Evolutionary conservation across 2,329 filamentous ascomycete species (phyloP), one percentile per base, ranked within the genome.

Genomic region (Fusarium anguioides): DNA sequence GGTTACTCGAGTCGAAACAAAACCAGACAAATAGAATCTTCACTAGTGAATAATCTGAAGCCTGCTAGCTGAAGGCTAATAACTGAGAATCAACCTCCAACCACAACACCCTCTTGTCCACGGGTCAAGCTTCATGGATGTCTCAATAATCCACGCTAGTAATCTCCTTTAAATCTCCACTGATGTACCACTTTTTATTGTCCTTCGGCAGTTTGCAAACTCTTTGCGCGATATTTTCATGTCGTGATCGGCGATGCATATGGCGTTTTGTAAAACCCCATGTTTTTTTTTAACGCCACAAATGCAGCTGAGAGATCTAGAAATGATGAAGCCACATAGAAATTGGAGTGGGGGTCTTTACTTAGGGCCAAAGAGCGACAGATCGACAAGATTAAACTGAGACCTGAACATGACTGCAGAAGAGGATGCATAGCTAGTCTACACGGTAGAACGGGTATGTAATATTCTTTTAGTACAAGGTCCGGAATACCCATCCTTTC

Each of bases 171-270:
- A 41, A 23, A 56, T 51, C 44, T 61, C 60, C 67, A 54, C 63
- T 70, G 39, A 31, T 40, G 44, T 12, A 46, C 64, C 70, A 71
- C 70, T 72, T 63, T n/a, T 58, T 56, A 68, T 52, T 27, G 26
- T 24, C 24, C 33, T 17, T 55, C 41, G 35, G 50, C 50, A 42
- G 53, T 64, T 60, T 60, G 50, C 63, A 56, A 57, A 59, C 55
- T 51, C 60, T 66, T 64, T 26, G 44, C 31, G 37, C 15, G 40
- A 41, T 48, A 42, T 41, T 60, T 48, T 60, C 47, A 73, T 73
- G 71, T 73, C 71, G 71, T 69, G 68, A 73, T 73, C 53, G 53
- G 58, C 61, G 45, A 40, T 62, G 35, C 23, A 31, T 42, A 73
- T 73, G 66, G 70, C 68, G 70, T 62, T 57, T 52, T 53, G 37